phyloP scores from a whole-genome alignment of 208 protist species.

The Acanthamoeba royreba region DNA sequence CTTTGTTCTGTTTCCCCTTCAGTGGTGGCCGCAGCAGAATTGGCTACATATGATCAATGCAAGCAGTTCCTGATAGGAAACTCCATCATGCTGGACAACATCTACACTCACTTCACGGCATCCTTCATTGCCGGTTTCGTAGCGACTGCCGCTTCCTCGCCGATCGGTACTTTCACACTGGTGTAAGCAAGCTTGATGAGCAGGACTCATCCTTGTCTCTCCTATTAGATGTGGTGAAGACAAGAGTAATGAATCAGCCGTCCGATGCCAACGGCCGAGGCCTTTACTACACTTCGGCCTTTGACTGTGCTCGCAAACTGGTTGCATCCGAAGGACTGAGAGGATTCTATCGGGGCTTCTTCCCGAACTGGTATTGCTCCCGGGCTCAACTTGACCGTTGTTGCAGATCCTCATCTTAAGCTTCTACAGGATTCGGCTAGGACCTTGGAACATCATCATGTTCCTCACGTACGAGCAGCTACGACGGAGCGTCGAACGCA shows the following conservation, averaged over 20 bases:
- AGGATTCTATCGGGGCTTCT: slow-evolving; percentile 62
- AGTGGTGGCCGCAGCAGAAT: slow-evolving; percentile 51
- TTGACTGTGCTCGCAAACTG: slow-evolving; percentile 57
- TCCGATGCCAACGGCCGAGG: slow-evolving; percentile 11
- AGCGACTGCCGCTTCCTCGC: slow-evolving; percentile 27
- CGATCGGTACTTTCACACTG: not conserved
- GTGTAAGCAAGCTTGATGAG: too few species aligned
- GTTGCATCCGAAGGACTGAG: slow-evolving; percentile 35
- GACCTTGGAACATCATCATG: slow-evolving; percentile 55
- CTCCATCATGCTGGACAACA: slow-evolving; percentile 27
- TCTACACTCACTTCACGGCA: slow-evolving; percentile 11
- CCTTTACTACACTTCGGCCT: slow-evolving; percentile 32
- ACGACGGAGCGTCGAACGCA: not conserved
- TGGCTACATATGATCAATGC: slow-evolving; percentile 62
- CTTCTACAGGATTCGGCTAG: slow-evolving; percentile 53
- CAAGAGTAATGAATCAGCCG: slow-evolving; percentile 62
- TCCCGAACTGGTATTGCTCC: too few species aligned
- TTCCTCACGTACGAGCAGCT: slow-evolving; percentile 56
- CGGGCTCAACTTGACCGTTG: too few species aligned
- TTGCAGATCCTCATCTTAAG: too few species aligned
- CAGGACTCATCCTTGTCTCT: not conserved
- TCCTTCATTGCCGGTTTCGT: slow-evolving; percentile 59
- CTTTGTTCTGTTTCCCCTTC: too few species aligned
- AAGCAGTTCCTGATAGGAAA: slow-evolving; percentile 56
- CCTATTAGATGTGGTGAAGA: slow-evolving; percentile 52